Evolutionary conservation across 768 basidiomycete species (phyloP).

Genomic region (Panaeolus papilionaceus): DNA sequence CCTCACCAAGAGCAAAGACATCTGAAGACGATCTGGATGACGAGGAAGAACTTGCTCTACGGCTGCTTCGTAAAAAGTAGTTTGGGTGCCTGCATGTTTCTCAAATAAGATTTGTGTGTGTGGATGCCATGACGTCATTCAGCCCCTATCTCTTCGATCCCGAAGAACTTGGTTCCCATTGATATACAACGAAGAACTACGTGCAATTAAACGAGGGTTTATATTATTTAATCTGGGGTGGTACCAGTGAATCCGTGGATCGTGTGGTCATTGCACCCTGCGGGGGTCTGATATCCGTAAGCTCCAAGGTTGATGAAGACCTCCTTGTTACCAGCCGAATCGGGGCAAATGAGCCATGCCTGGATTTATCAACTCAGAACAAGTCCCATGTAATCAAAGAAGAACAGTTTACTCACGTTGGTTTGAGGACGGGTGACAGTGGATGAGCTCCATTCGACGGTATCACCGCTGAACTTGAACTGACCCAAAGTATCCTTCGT

Average conservation of each 20-base stretch:
- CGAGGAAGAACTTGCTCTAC: slow-evolving; percentile 1
- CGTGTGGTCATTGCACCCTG: slow-evolving; percentile 65
- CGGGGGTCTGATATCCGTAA: slow-evolving; percentile 60
- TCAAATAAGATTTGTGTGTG: not conserved
- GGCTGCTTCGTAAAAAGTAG: not conserved
- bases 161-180: not conserved
- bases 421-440: slow-evolving; percentile 55
- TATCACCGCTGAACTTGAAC: slow-evolving; percentile 65
- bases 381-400: not conserved
- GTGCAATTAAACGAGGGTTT: slow-evolving; percentile 29
- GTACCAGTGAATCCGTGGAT: slow-evolving; percentile 66
- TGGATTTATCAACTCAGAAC: slow-evolving; percentile 21
- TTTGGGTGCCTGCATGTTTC: not conserved
- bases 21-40: slow-evolving; percentile 1
- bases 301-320: slow-evolving; percentile 62
- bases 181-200: not conserved
- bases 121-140: slow-evolving; percentile 7
- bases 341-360: slow-evolving; percentile 67
- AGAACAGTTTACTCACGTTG: slow-evolving; percentile 44
- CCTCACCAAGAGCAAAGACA: not conserved
- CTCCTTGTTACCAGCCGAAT: slow-evolving; percentile 46
- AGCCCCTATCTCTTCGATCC: not conserved
- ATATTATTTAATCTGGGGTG: slow-evolving; percentile 36
- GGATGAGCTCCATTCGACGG: slow-evolving; percentile 61
- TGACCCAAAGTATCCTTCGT: slow-evolving; percentile 52